Base-by-base conservation (phyloP, 2,329 filamentous ascomycete species). In the Elsinoe batatas region DNA sequence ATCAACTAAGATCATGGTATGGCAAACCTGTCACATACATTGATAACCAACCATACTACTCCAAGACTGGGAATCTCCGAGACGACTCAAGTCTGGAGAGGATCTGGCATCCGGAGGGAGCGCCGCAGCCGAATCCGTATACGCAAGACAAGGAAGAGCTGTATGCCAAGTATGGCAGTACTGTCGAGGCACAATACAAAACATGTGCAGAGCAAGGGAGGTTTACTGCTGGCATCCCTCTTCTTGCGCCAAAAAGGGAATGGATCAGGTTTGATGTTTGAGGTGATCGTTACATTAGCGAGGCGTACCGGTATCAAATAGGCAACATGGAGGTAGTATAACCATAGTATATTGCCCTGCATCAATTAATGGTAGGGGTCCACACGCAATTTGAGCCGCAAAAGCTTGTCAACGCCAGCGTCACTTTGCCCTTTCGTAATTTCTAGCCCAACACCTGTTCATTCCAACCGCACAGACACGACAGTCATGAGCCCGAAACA, bases 141-240 rank as follows among this genome's bases (percentile, higher is more conserved):
- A 85, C 84, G 7, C 82, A 88, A 65, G 69, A 80, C 2, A 76
- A 76, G 0, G 68, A 74, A 1, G 77, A 79, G 5, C 65, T 68
- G 36, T 88, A 80, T 17, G 76, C 82, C 1, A 78, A 76, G 57
- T 77, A 80, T 17, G 72, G 74, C 0, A 71, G 72, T 58, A 64
- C 65, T 13, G 57, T 82, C 37, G 80, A 80, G 64, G 75, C 74
- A 36, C 77, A 81, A 44, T 95, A 91, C 72, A 73, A 75, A 57
- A 75, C 78, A 43, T 83, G 90, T 65, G 73, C 77, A 44, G 75
- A 81, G 60, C 80, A 79, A 17, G 88, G 88, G 0, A 70, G 68
- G 32, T 95, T 95, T 68, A 76, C 79, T 40, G 81, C 82, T 35
- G 85, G 84, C 5, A 85, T 95, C 72, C 91, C 91, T 0, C 77